phyloP scores from a whole-genome alignment of 129 eudicot species.

The Scalesia atractyloides region DNA sequence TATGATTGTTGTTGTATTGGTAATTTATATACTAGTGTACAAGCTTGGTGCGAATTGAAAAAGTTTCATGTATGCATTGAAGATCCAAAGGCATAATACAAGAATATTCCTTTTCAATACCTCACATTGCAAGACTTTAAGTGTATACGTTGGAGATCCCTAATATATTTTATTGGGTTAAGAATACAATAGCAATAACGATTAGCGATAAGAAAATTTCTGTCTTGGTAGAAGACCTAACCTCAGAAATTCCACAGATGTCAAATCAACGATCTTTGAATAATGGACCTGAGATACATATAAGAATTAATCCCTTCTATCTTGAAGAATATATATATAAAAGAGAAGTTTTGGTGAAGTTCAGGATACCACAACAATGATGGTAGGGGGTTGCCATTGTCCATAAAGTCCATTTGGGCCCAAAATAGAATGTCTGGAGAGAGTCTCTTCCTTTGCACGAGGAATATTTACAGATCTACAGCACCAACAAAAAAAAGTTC shows the following conservation, averaged over 20 bases:
- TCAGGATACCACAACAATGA: slow-evolving; percentile 50
- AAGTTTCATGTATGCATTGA: not conserved
- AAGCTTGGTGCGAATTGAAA: not conserved
- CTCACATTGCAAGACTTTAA: not conserved
- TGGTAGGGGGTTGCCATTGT: slow-evolving; percentile 76
- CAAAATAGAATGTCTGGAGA: slow-evolving; percentile 83
- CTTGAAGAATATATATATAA: not conserved
- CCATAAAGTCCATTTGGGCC: slow-evolving; percentile 96
- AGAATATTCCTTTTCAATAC: not conserved
- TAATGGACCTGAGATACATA: slow-evolving; percentile 62
- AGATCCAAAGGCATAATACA: not conserved
- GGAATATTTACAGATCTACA: slow-evolving; percentile 65
- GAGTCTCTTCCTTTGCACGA: slow-evolving; percentile 91
- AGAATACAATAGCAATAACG: slow-evolving; percentile 22
- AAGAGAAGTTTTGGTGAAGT: slow-evolving; percentile 10
- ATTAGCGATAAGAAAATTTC: not conserved
- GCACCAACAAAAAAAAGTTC: slow-evolving; percentile 28
- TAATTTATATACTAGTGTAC: not conserved
- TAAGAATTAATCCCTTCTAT: slow-evolving; percentile 7
- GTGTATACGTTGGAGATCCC: not conserved
- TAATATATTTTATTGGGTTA: too few species aligned
- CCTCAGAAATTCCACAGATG: slow-evolving; percentile 87
- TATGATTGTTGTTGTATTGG: too few species aligned
- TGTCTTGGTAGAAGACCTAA: slow-evolving; percentile 28
- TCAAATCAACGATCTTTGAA: slow-evolving; percentile 74